Evolutionary conservation across 768 basidiomycete species (phyloP).

Genomic region (Pisolithus sp.): DNA sequence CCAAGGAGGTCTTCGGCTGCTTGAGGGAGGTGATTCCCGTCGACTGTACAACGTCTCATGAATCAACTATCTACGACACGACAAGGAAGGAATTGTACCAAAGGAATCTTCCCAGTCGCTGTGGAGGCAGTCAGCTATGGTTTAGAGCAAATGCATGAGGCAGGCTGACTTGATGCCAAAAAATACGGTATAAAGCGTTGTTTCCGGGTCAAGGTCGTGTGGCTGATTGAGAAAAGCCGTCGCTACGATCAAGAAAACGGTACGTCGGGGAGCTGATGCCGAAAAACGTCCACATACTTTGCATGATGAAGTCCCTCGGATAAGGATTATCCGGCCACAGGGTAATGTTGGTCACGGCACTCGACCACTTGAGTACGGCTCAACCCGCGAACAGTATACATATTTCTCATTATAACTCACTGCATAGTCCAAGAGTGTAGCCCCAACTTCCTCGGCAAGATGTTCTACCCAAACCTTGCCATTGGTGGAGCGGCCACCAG

Average conservation of each 20-base stretch:
- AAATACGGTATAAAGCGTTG: constrained; percentile 46
- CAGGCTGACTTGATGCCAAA: constrained; percentile 47
- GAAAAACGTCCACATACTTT: constrained; percentile 28
- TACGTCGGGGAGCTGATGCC: not conserved
- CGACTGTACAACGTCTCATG: constrained; percentile 22
- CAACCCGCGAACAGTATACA: not conserved
- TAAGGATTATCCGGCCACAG: constrained; percentile 48
- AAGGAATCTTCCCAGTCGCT: constrained; percentile 42
- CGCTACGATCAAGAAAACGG: constrained; percentile 21
- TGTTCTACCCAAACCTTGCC: constrained; percentile 47
- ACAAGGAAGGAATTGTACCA: constrained; percentile 20
- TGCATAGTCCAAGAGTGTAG: constrained; percentile 45
- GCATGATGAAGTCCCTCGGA: constrained; percentile 42
- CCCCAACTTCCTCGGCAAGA: constrained; percentile 34
- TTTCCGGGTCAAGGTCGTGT: constrained; percentile 37
- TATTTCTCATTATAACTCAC: constrained; percentile 23
- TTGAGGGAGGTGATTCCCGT: constrained; percentile 41
- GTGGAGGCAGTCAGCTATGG: constrained; percentile 2
- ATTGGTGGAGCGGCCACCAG: constrained; percentile 47
- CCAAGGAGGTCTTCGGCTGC: constrained; percentile 38
- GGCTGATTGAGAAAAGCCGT: constrained; percentile 39
- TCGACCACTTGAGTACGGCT: constrained; percentile 22
- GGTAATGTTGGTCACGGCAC: constrained; percentile 41
- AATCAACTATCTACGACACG: not conserved
- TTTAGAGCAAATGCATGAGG: not conserved